Evolutionary conservation across 2,329 filamentous ascomycete genomes (phyloP).

Genomic region (Tympanopsis confertula): DNA sequence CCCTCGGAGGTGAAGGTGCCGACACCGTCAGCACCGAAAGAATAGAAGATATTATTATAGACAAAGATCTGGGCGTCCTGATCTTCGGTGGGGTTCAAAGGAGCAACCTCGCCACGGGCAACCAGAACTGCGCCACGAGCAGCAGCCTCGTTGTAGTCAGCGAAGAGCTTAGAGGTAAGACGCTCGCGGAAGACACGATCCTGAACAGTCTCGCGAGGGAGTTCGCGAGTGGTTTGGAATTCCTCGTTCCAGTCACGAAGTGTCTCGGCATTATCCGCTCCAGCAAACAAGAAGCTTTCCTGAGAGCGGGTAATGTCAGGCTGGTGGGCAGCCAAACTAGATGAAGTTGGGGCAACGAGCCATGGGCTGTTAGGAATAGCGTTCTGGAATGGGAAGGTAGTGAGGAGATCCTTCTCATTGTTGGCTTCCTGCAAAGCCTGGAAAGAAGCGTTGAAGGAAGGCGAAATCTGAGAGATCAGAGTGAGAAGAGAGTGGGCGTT

Average conservation of each 20-base stretch:
- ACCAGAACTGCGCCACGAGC: conserved; percentile 85
- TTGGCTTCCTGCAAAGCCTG: conserved; percentile 72
- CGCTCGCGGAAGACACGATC: conserved; percentile 93
- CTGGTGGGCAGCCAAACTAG: conserved; percentile 57
- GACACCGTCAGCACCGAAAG: conserved; percentile 92
- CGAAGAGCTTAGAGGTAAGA: conserved; percentile 87
- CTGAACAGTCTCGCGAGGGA: conserved; percentile 86
- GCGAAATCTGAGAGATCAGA: conserved; percentile 67
- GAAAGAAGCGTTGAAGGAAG: conserved; percentile 71
- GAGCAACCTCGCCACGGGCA: conserved; percentile 80
- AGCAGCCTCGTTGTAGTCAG: conserved; percentile 93
- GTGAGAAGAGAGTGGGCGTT: conserved; percentile 77
- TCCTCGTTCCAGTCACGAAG: conserved; percentile 98
- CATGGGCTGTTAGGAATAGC: conserved; percentile 85
- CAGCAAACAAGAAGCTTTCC: conserved; percentile 80
- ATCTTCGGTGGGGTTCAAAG: conserved; percentile 86
- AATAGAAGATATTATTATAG: conserved; percentile 99
- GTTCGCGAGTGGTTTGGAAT: conserved; percentile 89
- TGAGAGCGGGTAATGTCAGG: conserved; percentile 81
- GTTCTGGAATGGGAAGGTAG: conserved; percentile 92
- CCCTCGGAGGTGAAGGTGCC: conserved; percentile 94
- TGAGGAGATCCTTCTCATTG: conserved; percentile 73
- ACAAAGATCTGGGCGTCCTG: conserved; percentile 95
- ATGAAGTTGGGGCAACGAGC: conserved; percentile 64
- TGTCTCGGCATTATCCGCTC: conserved; percentile 87